Percentiles rank a stretch among this genome's conserved stretches.
Evolutionary conservation across 148 eudicot genomes (phyloP).

Genomic region (Bassia scoparia): DNA sequence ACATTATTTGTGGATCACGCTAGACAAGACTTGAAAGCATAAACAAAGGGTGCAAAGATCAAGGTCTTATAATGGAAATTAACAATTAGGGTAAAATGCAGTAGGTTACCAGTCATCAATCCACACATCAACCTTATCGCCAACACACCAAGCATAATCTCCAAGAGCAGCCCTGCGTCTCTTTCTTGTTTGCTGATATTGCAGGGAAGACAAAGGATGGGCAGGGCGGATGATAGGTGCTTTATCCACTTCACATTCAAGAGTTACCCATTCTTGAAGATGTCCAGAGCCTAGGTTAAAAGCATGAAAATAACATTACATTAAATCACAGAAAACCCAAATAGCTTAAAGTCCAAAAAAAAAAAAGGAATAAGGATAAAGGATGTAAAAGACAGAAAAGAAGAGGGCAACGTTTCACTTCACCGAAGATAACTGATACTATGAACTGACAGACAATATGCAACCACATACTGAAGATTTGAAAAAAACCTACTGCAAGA

Average conservation of each 20-base stretch:
- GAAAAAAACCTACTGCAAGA: too few species aligned
- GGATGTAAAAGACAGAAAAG: too few species aligned
- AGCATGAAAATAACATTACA: background rate
- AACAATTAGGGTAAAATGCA: background rate
- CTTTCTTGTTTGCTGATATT: conserved; percentile 64
- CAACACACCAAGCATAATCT: conserved; percentile 65
- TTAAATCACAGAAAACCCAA: background rate
- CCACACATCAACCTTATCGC: conserved; percentile 87
- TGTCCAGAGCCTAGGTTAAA: conserved; percentile 41
- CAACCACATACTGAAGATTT: too few species aligned
- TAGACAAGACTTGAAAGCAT: background rate
- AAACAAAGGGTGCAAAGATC: background rate
- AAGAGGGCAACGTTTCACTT: too few species aligned
- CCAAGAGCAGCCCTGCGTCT: conserved; percentile 70
- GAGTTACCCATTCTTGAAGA: conserved; percentile 69
- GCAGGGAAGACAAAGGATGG: conserved; percentile 43
- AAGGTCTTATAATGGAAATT: background rate
- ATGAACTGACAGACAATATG: too few species aligned
- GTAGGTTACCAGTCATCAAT: conserved; percentile 65
- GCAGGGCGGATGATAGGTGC: conserved; percentile 64
- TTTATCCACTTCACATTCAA: conserved; percentile 54
- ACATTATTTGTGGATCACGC: background rate
- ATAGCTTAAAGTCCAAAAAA: background rate
- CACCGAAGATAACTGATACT: too few species aligned
- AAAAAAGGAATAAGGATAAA: too few species aligned